These are phyloP conservation scores for Malania oleifera DNA, from an alignment of 164 flowering plant species.

Conservation along the genomic window DNA sequence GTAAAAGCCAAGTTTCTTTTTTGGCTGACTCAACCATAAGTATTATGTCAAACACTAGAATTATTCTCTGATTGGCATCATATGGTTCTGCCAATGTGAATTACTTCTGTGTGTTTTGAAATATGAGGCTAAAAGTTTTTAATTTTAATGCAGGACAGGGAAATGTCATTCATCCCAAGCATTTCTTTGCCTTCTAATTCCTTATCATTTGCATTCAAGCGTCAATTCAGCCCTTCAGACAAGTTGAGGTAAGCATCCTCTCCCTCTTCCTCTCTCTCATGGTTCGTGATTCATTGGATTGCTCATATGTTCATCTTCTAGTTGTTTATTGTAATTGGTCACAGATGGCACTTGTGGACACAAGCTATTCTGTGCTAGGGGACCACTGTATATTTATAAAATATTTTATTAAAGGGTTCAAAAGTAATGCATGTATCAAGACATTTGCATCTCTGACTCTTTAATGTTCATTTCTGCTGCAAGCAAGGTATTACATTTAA, in stretches of 20 bases:
- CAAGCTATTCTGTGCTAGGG: too few relatives aligned
- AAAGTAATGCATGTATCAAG: too few relatives aligned
- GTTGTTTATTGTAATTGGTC: too few relatives aligned
- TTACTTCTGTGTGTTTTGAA: not conserved
- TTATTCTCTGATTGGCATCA: not conserved
- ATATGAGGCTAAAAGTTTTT: conserved; percentile 11
- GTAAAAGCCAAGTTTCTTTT: not conserved
- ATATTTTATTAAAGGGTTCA: too few relatives aligned
- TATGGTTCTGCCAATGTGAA: not conserved
- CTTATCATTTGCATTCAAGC: conserved; percentile 85
- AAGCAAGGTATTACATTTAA: too few relatives aligned
- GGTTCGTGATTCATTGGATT: not conserved
- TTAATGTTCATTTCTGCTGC: too few relatives aligned
- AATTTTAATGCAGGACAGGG: conserved; percentile 63
- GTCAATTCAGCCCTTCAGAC: conserved; percentile 67
- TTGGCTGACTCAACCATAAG: not conserved
- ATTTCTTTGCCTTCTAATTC: conserved; percentile 82
- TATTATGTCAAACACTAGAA: not conserved
- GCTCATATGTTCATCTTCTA: not conserved
- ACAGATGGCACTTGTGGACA: too few relatives aligned
- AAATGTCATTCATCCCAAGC: conserved; percentile 74
- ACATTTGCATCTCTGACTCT: too few relatives aligned
- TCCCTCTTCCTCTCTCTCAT: conserved; percentile 11
- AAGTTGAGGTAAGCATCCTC: conserved; percentile 64
- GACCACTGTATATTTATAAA: too few relatives aligned